Conservation (phyloP, 805 yeast species). For the Yarrowia sp. region DNA sequence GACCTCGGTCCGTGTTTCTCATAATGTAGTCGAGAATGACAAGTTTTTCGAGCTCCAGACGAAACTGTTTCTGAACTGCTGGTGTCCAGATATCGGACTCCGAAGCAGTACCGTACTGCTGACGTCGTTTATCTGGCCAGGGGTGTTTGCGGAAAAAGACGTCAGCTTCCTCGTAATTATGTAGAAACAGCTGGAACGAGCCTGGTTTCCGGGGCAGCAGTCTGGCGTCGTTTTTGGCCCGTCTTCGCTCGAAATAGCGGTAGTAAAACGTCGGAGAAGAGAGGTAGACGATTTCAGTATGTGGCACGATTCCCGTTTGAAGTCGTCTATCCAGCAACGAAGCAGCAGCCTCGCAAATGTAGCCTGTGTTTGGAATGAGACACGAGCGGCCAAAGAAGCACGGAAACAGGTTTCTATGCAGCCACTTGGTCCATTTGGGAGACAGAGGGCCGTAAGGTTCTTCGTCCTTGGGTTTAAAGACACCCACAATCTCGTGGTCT, state of each 20-base stretch:
- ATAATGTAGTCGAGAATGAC: conserved; percentile 69
- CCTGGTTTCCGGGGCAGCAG: conserved; percentile 52
- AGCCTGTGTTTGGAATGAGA: conserved; percentile 67
- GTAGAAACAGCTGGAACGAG: conserved; percentile 60
- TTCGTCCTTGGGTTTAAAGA: conserved; percentile 76
- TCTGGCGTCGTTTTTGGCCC: conserved; percentile 31
- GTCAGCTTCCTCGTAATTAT: conserved; percentile 59
- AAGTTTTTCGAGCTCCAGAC: conserved; percentile 61
- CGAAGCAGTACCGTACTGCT: not conserved
- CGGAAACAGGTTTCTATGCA: conserved; percentile 69
- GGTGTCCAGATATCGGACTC: conserved; percentile 49
- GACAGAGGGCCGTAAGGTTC: conserved; percentile 76
- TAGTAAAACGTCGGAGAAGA: conserved; percentile 52
- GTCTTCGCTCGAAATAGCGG: conserved; percentile 46
- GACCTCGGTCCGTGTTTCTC: conserved; percentile 70
- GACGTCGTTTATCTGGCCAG: conserved; percentile 41
- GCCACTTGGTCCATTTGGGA: conserved; percentile 79
- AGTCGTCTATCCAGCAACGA: conserved; percentile 60
- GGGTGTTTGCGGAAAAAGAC: conserved; percentile 56
- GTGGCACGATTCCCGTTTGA: conserved; percentile 59
- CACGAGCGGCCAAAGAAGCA: conserved; percentile 74
- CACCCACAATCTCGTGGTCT: conserved; percentile 46
- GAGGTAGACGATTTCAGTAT: conserved; percentile 55
- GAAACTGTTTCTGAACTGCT: conserved; percentile 47
- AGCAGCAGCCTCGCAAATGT: conserved; percentile 70